These are phyloP conservation scores for Euphorbia tirucalli DNA, from an alignment of 345 rosid species.

Conservation along the genomic window DNA sequence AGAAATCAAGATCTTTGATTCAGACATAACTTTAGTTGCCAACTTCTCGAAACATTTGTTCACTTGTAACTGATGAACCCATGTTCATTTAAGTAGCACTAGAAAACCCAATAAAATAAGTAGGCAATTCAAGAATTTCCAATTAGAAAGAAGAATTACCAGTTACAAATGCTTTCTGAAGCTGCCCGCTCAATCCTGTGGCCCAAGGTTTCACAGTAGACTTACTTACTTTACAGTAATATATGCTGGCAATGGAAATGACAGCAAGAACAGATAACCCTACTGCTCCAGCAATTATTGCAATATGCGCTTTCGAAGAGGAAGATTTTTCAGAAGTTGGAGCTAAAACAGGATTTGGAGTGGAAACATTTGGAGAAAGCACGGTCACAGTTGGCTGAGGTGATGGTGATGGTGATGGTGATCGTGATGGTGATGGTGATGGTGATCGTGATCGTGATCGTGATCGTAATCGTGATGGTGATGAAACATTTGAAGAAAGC, in stretches of 20 bases:
- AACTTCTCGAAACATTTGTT: conserved; percentile 6
- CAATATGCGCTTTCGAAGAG: conserved; percentile 1
- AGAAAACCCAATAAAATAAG: conserved; percentile 10
- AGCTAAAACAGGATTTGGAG: neutral
- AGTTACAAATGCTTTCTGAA: conserved; percentile 71
- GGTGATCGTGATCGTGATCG: too few species aligned
- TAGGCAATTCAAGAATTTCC: neutral
- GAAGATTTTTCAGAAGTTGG: neutral
- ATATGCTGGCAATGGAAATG: conserved; percentile 33
- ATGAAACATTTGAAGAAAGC: conserved; percentile 3
- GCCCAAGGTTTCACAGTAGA: conserved; percentile 85
- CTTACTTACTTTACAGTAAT: conserved; percentile 48
- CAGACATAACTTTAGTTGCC: neutral
- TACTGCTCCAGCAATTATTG: conserved; percentile 35
- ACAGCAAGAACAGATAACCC: conserved; percentile 47
- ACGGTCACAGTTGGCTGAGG: neutral
- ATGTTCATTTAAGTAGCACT: neutral
- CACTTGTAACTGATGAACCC: neutral
- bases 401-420: neutral
- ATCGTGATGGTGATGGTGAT: too few species aligned
- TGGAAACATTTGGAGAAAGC: conserved; percentile 1
- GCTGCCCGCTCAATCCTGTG: conserved; percentile 86
- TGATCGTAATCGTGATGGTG: too few species aligned
- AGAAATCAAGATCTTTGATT: neutral
- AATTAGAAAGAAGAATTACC: conserved; percentile 37